These are phyloP conservation scores for Herpotrichia juniperi DNA, from an alignment of 2,329 filamentous ascomycete species.

Conservation along the genomic window DNA sequence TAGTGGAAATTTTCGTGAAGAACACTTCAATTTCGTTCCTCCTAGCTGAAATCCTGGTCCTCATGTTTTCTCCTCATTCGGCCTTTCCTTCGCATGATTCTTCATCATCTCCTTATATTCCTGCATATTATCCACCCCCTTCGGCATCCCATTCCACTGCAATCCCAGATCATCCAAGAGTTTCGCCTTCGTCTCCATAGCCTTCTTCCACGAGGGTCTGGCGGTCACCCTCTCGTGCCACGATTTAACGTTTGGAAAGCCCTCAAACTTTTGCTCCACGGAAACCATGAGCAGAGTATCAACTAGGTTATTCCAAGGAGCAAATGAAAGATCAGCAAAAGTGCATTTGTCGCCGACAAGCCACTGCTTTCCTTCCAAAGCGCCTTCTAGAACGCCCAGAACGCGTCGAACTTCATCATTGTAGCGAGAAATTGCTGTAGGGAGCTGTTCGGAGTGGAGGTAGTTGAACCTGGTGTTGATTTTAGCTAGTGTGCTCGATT, in stretches of 20 bases:
- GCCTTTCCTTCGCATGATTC: not conserved
- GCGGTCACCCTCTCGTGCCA: slow-evolving; percentile 47
- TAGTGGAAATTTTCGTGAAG: too few relatives aligned
- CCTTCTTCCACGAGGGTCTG: slow-evolving; percentile 40
- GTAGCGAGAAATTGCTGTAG: slow-evolving; percentile 53
- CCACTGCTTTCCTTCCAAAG: slow-evolving; percentile 36
- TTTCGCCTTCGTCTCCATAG: slow-evolving; percentile 36
- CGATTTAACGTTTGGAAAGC: slow-evolving; percentile 24
- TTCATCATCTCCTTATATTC: slow-evolving; percentile 18
- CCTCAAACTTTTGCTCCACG: slow-evolving; percentile 16
- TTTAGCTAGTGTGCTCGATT: not conserved
- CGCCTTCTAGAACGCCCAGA: slow-evolving; percentile 50
- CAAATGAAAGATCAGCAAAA: slow-evolving; percentile 51
- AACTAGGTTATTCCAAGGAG: slow-evolving; percentile 42
- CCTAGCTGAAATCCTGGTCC: too few relatives aligned
- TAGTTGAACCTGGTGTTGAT: slow-evolving; percentile 13
- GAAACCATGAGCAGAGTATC: slow-evolving; percentile 22
- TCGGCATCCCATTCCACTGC: slow-evolving; percentile 45
- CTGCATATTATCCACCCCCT: slow-evolving; percentile 39
- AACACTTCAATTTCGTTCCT: too few relatives aligned
- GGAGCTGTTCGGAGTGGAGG: slow-evolving; percentile 52
- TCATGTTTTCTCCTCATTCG: too few relatives aligned
- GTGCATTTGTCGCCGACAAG: slow-evolving; percentile 52
- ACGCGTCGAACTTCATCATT: slow-evolving; percentile 53
- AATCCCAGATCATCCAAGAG: slow-evolving; percentile 48